These are phyloP conservation scores for Teratosphaeria zuluensis DNA, from an alignment of 2,329 filamentous ascomycete species.

Conservation along the genomic window DNA sequence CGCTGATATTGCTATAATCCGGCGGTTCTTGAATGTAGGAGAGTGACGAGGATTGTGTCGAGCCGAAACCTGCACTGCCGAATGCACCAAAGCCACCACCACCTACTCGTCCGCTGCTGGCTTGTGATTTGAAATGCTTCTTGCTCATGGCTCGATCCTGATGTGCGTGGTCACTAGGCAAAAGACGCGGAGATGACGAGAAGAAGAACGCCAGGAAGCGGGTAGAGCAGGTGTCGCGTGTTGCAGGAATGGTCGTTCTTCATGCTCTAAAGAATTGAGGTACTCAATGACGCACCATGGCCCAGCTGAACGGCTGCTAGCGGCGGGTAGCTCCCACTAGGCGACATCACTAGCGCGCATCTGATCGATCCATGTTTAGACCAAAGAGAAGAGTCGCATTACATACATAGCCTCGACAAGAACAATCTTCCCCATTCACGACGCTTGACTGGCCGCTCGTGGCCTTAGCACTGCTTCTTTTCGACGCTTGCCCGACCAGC, in stretches of 20 bases:
- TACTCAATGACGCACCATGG: too few relatives aligned
- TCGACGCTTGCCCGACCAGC: background rate
- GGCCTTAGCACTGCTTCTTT: background rate
- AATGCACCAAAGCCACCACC: conserved; percentile 28
- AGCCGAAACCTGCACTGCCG: conserved; percentile 33
- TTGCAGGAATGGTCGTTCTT: too few relatives aligned
- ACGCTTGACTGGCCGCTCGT: too few relatives aligned
- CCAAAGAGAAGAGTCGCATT: background rate
- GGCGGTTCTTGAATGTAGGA: conserved; percentile 84
- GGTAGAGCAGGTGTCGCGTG: too few relatives aligned
- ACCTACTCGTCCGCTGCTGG: conserved; percentile 51
- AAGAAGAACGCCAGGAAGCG: background rate
- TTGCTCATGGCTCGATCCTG: conserved; percentile 42
- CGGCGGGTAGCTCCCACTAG: background rate
- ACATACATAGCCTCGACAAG: background rate
- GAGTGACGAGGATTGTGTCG: conserved; percentile 49
- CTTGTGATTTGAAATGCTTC: conserved; percentile 51
- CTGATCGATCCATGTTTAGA: background rate
- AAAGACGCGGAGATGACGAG: background rate
- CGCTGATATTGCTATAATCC: conserved; percentile 65
- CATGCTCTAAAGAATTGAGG: too few relatives aligned
- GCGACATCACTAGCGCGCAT: background rate
- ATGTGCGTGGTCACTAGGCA: background rate
- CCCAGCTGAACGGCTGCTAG: background rate
- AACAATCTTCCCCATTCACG: too few relatives aligned